Base-by-base conservation (phyloP, 2,329 filamentous ascomycete species). In the Alternaria longipes region DNA sequence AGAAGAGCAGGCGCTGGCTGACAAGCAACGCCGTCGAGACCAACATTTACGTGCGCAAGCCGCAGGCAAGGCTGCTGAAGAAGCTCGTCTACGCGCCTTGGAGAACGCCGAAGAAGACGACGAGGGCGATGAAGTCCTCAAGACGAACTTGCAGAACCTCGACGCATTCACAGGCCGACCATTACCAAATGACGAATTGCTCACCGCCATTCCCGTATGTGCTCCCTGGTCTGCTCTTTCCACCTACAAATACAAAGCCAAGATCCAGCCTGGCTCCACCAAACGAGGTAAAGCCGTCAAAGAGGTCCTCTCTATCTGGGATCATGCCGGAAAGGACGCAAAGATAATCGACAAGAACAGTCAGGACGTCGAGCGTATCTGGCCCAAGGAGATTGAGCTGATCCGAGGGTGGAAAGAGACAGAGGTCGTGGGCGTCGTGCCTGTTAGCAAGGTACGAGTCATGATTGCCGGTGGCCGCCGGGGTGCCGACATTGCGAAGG, bases 271-370 rank as follows among this genome's bases (percentile, higher is more conserved):
- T 0, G 95, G 95, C 0, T 81, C 89, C 0, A 86, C 90, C 65
- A 99, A 98, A 84, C 97, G 97, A 81, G 94, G 95, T 9, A 98
- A 97, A 77, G 94, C 93, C 0, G 89, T 97, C 49, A 92, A 92
- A 76, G 94, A 98, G 79, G 90, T 98, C 32, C 80, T 98, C n/a
- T 88, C 90, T 50, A 86, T 87, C 61, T 97, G 94, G 94, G 85
- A 90, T 66, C 79, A 84, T 20, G 92, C 89, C 51, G 86, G 88
- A 7, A 83, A 82, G 54, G 83, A 83, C 51, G 64, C 74, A 8
- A 80, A 78, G 62, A 79, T 77, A 24, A 62, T 81, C 8, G 83
- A 85, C 59, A 70, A 79, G 56, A 80, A 81, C 54, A 81, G 81
- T 56, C 79, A 83, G 62, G 83, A 84, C 71, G 84, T 83, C 11